Base-by-base conservation (phyloP, 192 early-diverging fungal genomes). In the Gonapodya sp. region DNA sequence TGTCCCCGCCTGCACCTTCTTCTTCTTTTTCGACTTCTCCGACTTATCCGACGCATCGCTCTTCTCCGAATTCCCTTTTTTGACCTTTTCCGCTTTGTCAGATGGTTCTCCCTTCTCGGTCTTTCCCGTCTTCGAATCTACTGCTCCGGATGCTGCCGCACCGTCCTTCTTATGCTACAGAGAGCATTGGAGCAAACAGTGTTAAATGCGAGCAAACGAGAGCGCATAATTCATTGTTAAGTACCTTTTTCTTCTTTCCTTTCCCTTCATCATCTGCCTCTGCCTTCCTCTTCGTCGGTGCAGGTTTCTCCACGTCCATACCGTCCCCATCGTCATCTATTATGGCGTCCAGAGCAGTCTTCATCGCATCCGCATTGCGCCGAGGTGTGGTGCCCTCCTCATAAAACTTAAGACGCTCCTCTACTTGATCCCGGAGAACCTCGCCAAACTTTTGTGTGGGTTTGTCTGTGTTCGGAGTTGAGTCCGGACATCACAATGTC, bases 341-440 rank as follows among this genome's bases (percentile, higher is more conserved):
- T 35, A 93, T 93, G 84, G 92, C 91, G 88, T 95, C 91, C 80
- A 92, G 80, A 30, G 88, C 89, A 80, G 86, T 81, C 1, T 79
- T 78, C 96, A 99, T 98, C 31, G 95, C 94, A 79, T 97, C 96
- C 79, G 92, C 87, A 88, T 97, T 99, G 92, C 95, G 96, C 34
- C 92, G 87, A 18, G 96, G 96, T 0, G 91, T 89, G 0, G 92
- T 89, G 74, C 95, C 96, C 36, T 92, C 89, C 86, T 99, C 97
- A 85, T 95, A 98, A 87, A 99, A 98, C 80, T 88, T 87, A 35
- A 99, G 85, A 78, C 98, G 93, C 85, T 96, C 95, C 87, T 99
- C 98, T 16, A 99, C 95, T 89, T 99, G 97, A 79, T 92, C 88
- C 84, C 93, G 91, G 85, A 98, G 87, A 35, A 96, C 91, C 87